Base-by-base conservation (phyloP, 441 rosid genomes). In the Aquilaria agallochum region DNA sequence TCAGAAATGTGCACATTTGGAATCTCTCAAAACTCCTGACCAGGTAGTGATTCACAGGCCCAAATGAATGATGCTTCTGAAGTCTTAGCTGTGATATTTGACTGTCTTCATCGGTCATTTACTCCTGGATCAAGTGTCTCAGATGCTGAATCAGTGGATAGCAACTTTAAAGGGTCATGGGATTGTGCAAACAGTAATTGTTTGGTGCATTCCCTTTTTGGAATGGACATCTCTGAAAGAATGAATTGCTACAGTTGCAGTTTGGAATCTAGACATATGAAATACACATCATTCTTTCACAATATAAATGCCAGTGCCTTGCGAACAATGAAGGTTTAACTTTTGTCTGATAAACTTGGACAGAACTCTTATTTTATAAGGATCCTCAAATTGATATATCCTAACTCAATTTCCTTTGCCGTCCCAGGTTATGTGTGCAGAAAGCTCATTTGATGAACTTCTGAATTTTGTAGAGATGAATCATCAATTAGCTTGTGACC, bases 21-120 rank as follows among this genome's bases (percentile, higher is more conserved):
- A 20, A 20, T 20, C 27, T 20, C 27, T 20, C 27, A 20, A 58
- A 57, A 36, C 44, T 71, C 40, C 20, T 48, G 66, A 58, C 64
- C 53, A 62, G 61, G 53, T 57, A 20, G 68, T 60, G 51, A 68
- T 71, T 69, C 53, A 62, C 95, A 94, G 99, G 97, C 84, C 67
- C 94, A 94, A 81, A 94, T 94, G 99, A 94, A 94, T 66, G 99
- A 94, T 77, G 97, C 99, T 68, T 89, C 96, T 63, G 98, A 94
- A 84, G 98, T 94, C 44, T 69, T 94, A 77, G 89, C 65, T 14
- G 98, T 85, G 63, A 80, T 94, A 65, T 94, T 94, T 73, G 87
- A 83, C 66, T 90, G 96, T 78, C 98, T 94, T 74, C 97, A 94
- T 81, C 78, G 53, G 68, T 89, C 98, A 69, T 90, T 89, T 77